Conservation (phyloP, 2,329 filamentous ascomycete genomes). For the Sphaerulina populicola region DNA sequence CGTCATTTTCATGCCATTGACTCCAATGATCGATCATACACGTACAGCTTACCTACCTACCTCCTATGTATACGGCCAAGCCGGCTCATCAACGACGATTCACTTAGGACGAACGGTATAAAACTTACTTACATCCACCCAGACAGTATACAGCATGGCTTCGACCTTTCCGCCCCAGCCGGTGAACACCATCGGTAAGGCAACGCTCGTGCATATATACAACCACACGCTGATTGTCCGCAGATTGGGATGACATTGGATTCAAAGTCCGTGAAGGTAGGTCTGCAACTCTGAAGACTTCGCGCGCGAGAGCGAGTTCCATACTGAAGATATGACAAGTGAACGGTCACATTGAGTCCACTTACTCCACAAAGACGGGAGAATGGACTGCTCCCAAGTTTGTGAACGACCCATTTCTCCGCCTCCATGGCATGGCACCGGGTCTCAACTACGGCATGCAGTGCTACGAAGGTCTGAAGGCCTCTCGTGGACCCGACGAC, state of each 20-base stretch:
- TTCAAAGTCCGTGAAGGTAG: slow-evolving; percentile 85
- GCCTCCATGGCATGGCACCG: slow-evolving; percentile 89
- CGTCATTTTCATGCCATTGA: not conserved
- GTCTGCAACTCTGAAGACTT: slow-evolving; percentile 13
- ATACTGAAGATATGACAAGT: slow-evolving; percentile 41
- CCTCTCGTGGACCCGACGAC: slow-evolving; percentile 70
- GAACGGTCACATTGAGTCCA: slow-evolving; percentile 87
- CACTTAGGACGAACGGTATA: not conserved
- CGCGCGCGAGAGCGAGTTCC: not conserved
- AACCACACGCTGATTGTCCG: slow-evolving; percentile 10
- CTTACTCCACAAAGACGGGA: slow-evolving; percentile 65
- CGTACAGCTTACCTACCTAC: not conserved
- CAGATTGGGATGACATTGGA: slow-evolving; percentile 86
- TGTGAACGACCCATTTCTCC: slow-evolving; percentile 73
- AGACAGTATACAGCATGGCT: slow-evolving; percentile 21
- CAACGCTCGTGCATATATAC: not conserved
- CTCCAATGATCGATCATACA: not conserved
- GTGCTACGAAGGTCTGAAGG: slow-evolving; percentile 97
- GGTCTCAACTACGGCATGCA: slow-evolving; percentile 96
- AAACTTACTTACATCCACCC: not conserved
- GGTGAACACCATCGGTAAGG: slow-evolving; percentile 61
- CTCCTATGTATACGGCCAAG: not conserved
- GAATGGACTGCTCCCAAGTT: slow-evolving; percentile 73
- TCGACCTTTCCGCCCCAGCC: slow-evolving; percentile 64
- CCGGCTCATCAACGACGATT: not conserved